Conservation (phyloP, 768 basidiomycete species). For the Mycena capillaripes region DNA sequence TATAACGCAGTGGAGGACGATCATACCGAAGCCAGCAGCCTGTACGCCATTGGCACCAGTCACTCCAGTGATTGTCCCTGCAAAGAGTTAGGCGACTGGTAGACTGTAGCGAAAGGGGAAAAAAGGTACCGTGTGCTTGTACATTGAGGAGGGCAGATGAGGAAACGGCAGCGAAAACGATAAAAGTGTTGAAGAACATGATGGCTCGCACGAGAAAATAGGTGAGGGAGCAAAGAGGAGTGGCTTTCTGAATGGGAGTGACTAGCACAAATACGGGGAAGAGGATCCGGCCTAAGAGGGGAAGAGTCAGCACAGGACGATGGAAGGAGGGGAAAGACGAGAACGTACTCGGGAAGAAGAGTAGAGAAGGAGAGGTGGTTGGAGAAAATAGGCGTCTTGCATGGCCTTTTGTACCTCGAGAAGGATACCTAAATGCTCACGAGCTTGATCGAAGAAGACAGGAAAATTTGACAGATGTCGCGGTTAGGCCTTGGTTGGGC, state of each 20-base stretch:
- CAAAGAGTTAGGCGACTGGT: background rate
- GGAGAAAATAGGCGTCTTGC: background rate
- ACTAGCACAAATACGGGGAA: conserved; percentile 29
- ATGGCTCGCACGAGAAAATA: conserved; percentile 31
- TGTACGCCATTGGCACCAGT: conserved; percentile 33
- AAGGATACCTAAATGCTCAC: no score
- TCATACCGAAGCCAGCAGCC: conserved; percentile 15
- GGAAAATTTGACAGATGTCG: background rate
- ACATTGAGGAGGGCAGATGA: conserved; percentile 22
- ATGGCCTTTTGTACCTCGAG: conserved; percentile 28
- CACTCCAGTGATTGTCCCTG: conserved; percentile 31
- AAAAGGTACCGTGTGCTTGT: conserved; percentile 28
- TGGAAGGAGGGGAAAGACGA: background rate
- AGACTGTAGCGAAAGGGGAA: background rate
- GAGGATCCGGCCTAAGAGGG: conserved; percentile 13
- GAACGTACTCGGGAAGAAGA: conserved; percentile 17
- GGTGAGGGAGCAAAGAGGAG: background rate
- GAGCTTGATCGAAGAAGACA: background rate
- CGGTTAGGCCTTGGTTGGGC: no score
- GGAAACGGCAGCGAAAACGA: conserved; percentile 23
- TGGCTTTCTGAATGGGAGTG: conserved; percentile 21
- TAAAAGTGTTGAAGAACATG: conserved; percentile 36
- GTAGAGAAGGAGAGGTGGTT: conserved; percentile 35
- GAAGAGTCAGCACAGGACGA: background rate
- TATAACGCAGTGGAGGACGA: background rate